These are phyloP conservation scores for Echites panduratus DNA, from an alignment of 257 asterid species.

Conservation along the genomic window DNA sequence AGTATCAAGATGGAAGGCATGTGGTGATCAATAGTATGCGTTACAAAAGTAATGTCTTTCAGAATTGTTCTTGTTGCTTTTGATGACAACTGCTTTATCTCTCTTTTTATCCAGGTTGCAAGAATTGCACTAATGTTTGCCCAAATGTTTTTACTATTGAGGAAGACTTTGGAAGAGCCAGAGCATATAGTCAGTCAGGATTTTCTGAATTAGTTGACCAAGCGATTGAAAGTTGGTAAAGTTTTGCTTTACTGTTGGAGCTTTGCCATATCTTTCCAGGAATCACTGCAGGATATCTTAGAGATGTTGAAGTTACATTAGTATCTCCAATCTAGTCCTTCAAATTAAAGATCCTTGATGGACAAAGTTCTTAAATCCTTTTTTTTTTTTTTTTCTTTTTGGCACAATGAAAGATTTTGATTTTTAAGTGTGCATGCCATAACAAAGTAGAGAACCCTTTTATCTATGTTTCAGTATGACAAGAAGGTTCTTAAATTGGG, in stretches of 20 bases:
- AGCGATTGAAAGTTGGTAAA: slow-evolving; percentile 95
- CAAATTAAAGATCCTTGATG: neutral
- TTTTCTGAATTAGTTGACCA: slow-evolving; percentile 56
- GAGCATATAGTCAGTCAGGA: slow-evolving; percentile 79
- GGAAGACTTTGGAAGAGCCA: slow-evolving; percentile 98
- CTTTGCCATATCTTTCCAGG: neutral
- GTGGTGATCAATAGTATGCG: neutral
- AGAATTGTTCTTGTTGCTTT: neutral
- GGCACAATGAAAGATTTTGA: too few species aligned
- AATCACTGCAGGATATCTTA: neutral
- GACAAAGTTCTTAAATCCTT: too few species aligned
- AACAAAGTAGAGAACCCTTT: neutral
- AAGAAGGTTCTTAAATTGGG: neutral
- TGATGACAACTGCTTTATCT: neutral
- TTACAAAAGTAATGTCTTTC: neutral
- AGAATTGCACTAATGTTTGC: slow-evolving; percentile 90
- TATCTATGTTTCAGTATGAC: neutral
- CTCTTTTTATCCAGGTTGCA: slow-evolving; percentile 56
- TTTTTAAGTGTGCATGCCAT: too few species aligned
- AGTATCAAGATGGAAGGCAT: neutral
- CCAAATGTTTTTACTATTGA: slow-evolving; percentile 70
- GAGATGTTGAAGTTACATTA: neutral
- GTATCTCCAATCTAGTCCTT: neutral
- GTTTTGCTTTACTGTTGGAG: slow-evolving; percentile 8
- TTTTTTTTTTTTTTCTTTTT: too few species aligned